Base-by-base conservation (phyloP, 1,284 basidiomycete species). In the Puccinia hordei region DNA sequence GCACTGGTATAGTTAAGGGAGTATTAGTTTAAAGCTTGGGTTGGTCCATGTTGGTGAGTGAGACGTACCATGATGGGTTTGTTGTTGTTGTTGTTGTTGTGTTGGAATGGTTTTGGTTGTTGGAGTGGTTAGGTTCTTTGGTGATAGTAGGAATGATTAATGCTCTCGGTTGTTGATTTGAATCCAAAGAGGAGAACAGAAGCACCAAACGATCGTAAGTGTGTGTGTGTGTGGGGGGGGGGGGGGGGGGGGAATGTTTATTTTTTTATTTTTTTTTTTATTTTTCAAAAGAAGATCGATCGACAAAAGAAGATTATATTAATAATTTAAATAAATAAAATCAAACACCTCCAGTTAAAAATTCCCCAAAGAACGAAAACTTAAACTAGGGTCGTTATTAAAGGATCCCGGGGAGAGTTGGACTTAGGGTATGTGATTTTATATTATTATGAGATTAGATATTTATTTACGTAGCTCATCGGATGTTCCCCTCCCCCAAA, bases 171-270 rank as follows among this genome's bases (percentile, higher is more conserved):
- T 59, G 57, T 27, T 59, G 27, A 17, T 59, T 2, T 59, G 57
- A 33, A 27, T 3, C 38, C 4, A 41, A 33, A 33, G 27, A 33
- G 57, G 57, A 59, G 57, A 33, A 59, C 57, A 59, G 57, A 59
- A 59, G 57, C 27, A 59, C 27, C 57, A 59, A 59, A 59, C 57
- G 57, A 59, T 59, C 15, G 57, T 59, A 59, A 59, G 27, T 33
- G 57, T 59, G 57, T n/a, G n/a, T n/a, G n/a, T n/a, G n/a, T n/a
- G n/a, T n/a, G n/a, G n/a, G n/a, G n/a, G n/a, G n/a, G n/a, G n/a
- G n/a, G n/a, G n/a, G n/a, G n/a, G n/a, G n/a, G n/a, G 57, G 57
- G 57, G 15, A 27, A 17, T 59, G 24, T 59, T 59, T 49, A 15
- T 49, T 49, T 8, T 44, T 44, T 44, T 44, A 44, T 44, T 44